phyloP scores from a whole-genome alignment of 2,329 filamentous ascomycete species.

The Metarhizium robertsii region DNA sequence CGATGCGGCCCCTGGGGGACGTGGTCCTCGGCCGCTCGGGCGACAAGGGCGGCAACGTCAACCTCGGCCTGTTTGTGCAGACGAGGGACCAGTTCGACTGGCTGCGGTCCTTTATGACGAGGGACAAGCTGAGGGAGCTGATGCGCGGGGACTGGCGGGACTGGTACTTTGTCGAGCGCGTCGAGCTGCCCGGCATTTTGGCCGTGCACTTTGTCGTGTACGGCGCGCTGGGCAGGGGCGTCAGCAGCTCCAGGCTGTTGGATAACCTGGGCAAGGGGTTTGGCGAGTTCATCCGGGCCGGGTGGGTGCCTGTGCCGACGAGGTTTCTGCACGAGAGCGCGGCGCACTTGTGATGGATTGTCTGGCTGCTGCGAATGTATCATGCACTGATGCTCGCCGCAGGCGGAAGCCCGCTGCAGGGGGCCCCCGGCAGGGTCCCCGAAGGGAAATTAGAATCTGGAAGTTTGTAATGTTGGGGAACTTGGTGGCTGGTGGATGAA shows the following conservation, averaged over 20 bases:
- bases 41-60: slow-evolving; percentile 35
- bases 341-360: background rate
- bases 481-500: too few relatives aligned
- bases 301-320: slow-evolving; percentile 12
- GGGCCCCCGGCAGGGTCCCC: too few relatives aligned
- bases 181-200: slow-evolving; percentile 34
- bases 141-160: slow-evolving; percentile 24
- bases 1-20: slow-evolving; percentile 18
- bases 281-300: slow-evolving; percentile 34
- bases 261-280: slow-evolving; percentile 45
- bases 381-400: background rate
- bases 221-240: slow-evolving; percentile 31
- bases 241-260: slow-evolving; percentile 36
- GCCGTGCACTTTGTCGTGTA: slow-evolving; percentile 43
- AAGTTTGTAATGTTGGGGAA: too few relatives aligned
- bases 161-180: slow-evolving; percentile 30
- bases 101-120: slow-evolving; percentile 32
- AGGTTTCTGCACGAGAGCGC: slow-evolving; percentile 9
- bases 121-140: slow-evolving; percentile 24
- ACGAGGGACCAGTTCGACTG: slow-evolving; percentile 33
- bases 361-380: too few relatives aligned
- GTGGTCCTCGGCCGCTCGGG: slow-evolving; percentile 21
- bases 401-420: too few relatives aligned
- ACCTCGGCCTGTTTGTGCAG: slow-evolving; percentile 36
- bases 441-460: too few relatives aligned